Conservation (phyloP, 441 rosid species). For the Biscutella laevigata region DNA sequence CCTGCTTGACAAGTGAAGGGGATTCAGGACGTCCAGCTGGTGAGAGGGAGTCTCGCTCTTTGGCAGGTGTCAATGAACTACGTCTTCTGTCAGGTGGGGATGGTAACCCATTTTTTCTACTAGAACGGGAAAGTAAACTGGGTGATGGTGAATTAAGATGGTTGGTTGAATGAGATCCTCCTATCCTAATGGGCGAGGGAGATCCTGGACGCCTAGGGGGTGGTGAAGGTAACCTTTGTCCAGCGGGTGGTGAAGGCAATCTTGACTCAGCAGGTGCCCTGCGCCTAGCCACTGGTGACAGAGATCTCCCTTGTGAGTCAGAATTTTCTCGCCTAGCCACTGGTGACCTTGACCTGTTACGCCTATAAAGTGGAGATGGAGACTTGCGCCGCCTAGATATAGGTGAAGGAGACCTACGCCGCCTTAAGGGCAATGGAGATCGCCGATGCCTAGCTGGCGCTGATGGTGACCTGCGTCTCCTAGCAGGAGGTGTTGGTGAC, state of each 20-base stretch:
- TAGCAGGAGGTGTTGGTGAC: slow-evolving; percentile 18
- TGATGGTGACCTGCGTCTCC: slow-evolving; percentile 36
- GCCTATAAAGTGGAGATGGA: slow-evolving; percentile 22
- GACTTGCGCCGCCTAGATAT: slow-evolving; percentile 27
- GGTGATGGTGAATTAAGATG: slow-evolving; percentile 31
- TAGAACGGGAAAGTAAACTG: slow-evolving; percentile 16
- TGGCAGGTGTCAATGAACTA: slow-evolving; percentile 34
- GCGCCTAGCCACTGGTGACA: slow-evolving; percentile 29
- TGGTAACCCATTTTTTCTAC: slow-evolving; percentile 17
- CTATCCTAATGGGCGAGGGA: slow-evolving; percentile 34
- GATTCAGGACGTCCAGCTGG: slow-evolving; percentile 25
- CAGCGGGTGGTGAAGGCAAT: slow-evolving; percentile 33
- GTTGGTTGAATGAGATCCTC: slow-evolving; percentile 17
- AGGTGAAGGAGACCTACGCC: slow-evolving; percentile 41
- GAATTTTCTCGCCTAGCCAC: slow-evolving; percentile 23
- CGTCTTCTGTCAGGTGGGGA: slow-evolving; percentile 33
- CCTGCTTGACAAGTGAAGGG: slow-evolving; percentile 16
- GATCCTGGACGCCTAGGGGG: slow-evolving; percentile 40
- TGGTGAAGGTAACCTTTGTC: slow-evolving; percentile 22
- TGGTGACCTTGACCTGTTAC: slow-evolving; percentile 24
- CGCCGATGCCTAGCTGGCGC: slow-evolving; percentile 31
- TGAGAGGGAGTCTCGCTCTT: slow-evolving; percentile 41
- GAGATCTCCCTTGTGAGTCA: slow-evolving; percentile 29
- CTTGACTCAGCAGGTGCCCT: slow-evolving; percentile 32
- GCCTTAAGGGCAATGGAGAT: slow-evolving; percentile 19